A percentile compares a stretch with the other conserved stretches of the same genome.
These are phyloP conservation scores for Dactylonectria macrodidyma DNA, from an alignment of 2,329 filamentous ascomycete species.

Conservation along the genomic window DNA sequence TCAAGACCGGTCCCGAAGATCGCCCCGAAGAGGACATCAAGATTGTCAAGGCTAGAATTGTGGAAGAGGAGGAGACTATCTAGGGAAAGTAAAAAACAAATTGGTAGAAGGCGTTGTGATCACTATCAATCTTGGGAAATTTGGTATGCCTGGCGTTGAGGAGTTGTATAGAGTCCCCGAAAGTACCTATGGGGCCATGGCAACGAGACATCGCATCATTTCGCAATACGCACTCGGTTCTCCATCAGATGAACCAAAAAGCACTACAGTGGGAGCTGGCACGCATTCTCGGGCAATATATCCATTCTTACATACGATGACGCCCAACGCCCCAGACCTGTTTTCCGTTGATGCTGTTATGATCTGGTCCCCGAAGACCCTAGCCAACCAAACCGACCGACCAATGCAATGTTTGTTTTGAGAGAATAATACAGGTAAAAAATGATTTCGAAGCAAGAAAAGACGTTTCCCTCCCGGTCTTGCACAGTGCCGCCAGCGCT, in stretches of 20 bases:
- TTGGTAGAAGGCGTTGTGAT: constrained; percentile 15
- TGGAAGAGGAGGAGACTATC: constrained; percentile 69
- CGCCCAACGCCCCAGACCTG: constrained; percentile 48
- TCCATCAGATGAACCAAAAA: not conserved
- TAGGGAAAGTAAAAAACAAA: constrained; percentile 19
- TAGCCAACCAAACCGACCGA: constrained; percentile 45
- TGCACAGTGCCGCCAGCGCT: constrained; percentile 39
- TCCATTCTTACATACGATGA: constrained; percentile 46
- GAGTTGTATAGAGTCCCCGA: constrained; percentile 19
- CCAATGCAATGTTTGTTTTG: constrained; percentile 47
- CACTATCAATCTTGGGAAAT: constrained; percentile 12
- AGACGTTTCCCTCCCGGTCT: constrained; percentile 19
- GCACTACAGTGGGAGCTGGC: not conserved
- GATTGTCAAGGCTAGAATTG: constrained; percentile 80
- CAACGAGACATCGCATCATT: constrained; percentile 24
- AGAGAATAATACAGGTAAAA: constrained; percentile 46
- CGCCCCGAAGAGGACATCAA: constrained; percentile 85
- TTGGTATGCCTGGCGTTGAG: constrained; percentile 26
- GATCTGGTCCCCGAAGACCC: constrained; percentile 44
- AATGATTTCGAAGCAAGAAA: constrained; percentile 25
- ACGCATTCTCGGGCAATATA: constrained; percentile 29
- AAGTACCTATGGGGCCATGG: constrained; percentile 1
- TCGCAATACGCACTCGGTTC: not conserved
- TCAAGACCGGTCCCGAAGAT: constrained; percentile 87
- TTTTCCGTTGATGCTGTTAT: constrained; percentile 48